A percentile compares a stretch with the other conserved stretches of the same genome.
These are phyloP conservation scores for Tarenaya hassleriana DNA, from an alignment of 345 rosid species.

Conservation along the genomic window DNA sequence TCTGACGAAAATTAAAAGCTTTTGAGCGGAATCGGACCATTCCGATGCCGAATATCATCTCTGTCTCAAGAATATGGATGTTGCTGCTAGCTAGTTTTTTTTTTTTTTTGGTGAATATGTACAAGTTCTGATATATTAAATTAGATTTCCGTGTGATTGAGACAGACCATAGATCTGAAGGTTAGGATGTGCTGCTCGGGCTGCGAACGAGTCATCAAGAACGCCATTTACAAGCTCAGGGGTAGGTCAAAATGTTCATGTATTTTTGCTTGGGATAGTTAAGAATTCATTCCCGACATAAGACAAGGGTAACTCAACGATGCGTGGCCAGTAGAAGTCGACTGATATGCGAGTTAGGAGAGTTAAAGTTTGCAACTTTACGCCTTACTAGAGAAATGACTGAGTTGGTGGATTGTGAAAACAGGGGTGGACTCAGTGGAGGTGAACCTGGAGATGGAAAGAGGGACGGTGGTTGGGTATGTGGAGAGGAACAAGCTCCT, in stretches of 20 bases:
- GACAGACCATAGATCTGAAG: constrained; percentile 84
- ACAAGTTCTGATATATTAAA: constrained; percentile 3
- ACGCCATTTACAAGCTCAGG: constrained; percentile 77
- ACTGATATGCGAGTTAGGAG: neutral
- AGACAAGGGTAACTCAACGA: neutral
- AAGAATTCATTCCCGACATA: neutral
- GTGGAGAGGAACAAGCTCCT: constrained; percentile 85
- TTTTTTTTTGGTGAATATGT: neutral
- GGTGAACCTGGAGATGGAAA: constrained; percentile 67
- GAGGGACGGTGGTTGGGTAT: constrained; percentile 75
- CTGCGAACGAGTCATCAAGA: constrained; percentile 85
- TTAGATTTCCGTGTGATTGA: too few species aligned
- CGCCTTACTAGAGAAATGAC: neutral
- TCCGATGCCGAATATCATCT: constrained; percentile 21
- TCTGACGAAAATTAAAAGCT: constrained; percentile 19
- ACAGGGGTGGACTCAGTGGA: constrained; percentile 82
- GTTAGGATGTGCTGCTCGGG: constrained; percentile 96
- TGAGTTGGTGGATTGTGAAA: constrained; percentile 1
- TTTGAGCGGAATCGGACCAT: constrained; percentile 27
- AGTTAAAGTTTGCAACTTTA: neutral
- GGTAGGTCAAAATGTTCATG: constrained; percentile 40
- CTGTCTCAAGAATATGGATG: constrained; percentile 32
- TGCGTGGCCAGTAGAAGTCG: neutral
- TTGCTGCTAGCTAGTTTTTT: constrained; percentile 1
- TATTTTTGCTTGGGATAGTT: neutral